Conservation (phyloP, 768 basidiomycete genomes). For the Trametopsis cervina region DNA sequence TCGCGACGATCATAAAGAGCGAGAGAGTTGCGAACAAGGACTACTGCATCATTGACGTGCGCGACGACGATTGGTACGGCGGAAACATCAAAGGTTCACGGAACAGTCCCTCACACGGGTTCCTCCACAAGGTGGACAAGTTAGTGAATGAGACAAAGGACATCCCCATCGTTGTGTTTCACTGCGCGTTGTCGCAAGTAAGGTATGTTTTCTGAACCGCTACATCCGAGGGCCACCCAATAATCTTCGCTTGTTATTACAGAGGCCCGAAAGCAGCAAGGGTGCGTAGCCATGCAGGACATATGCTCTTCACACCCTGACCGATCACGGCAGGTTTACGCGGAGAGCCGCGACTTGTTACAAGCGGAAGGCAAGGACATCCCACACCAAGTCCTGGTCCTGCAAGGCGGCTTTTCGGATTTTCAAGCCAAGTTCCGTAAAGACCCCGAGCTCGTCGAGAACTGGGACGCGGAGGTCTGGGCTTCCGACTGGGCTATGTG, state of each 20-base stretch:
- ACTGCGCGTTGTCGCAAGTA: slow-evolving; percentile 71
- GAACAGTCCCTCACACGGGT: slow-evolving; percentile 56
- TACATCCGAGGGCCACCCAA: too few relatives aligned
- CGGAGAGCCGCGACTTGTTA: slow-evolving; percentile 48
- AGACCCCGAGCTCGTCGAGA: slow-evolving; percentile 66
- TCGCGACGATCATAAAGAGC: slow-evolving; percentile 63
- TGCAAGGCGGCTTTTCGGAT: slow-evolving; percentile 64
- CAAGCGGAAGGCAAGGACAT: slow-evolving; percentile 34
- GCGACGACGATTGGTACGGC: slow-evolving; percentile 75
- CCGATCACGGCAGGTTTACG: slow-evolving; percentile 49
- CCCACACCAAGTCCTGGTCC: slow-evolving; percentile 53
- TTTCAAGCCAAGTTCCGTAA: slow-evolving; percentile 72
- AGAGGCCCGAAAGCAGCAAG: slow-evolving; percentile 77
- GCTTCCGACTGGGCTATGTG: slow-evolving; percentile 30
- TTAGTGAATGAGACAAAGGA: slow-evolving; percentile 56
- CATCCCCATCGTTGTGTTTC: slow-evolving; percentile 63
- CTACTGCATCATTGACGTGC: slow-evolving; percentile 75
- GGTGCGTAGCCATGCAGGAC: too few relatives aligned
- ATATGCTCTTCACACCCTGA: not conserved
- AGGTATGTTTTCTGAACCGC: too few relatives aligned
- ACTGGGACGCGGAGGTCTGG: slow-evolving; percentile 69
- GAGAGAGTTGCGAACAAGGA: slow-evolving; percentile 54
- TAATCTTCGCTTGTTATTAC: too few relatives aligned
- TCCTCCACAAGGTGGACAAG: slow-evolving; percentile 47
- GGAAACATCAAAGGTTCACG: slow-evolving; percentile 68